phyloP scores from a whole-genome alignment of 2,329 filamentous ascomycete genomes.

The Epicoccum nigrum region DNA sequence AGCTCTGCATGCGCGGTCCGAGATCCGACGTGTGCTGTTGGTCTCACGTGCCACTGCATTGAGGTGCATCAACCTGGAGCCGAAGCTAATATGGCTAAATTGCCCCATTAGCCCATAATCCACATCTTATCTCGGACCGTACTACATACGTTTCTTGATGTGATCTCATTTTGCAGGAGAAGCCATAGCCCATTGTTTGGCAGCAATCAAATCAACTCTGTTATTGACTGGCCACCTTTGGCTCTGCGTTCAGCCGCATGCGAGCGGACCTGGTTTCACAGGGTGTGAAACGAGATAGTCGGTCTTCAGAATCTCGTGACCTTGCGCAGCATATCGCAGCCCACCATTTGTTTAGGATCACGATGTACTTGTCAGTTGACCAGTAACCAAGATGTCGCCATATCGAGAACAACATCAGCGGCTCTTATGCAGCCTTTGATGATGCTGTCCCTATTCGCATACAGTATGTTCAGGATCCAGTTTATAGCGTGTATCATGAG shows the following conservation, averaged over 20 bases:
- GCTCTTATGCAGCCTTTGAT: no score
- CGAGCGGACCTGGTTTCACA: no score
- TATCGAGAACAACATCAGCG: no score
- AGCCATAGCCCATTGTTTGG: not conserved
- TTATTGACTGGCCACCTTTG: not conserved
- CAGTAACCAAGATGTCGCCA: no score
- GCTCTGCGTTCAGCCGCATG: not conserved
- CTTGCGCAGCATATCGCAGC: no score
- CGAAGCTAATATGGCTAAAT: conserved; percentile 21
- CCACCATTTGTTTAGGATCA: no score
- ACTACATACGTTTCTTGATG: not conserved
- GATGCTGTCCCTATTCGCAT: no score
- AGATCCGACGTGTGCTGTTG: conserved; percentile 13
- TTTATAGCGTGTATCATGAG: no score
- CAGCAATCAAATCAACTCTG: not conserved
- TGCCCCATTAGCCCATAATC: conserved; percentile 13
- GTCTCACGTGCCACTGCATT: conserved; percentile 16
- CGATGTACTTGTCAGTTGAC: no score
- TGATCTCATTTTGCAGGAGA: conserved; percentile 11
- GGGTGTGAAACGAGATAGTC: no score
- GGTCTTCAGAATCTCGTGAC: no score
- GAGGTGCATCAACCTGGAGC: conserved; percentile 15
- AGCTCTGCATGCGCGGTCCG: conserved; percentile 14
- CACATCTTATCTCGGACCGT: conserved; percentile 5
- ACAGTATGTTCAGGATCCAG: no score